Percentiles rank a stretch among this genome's conserved stretches.
Evolutionary conservation across 139 green algal species (phyloP).

Genomic region (Desmodesmus armatus): DNA sequence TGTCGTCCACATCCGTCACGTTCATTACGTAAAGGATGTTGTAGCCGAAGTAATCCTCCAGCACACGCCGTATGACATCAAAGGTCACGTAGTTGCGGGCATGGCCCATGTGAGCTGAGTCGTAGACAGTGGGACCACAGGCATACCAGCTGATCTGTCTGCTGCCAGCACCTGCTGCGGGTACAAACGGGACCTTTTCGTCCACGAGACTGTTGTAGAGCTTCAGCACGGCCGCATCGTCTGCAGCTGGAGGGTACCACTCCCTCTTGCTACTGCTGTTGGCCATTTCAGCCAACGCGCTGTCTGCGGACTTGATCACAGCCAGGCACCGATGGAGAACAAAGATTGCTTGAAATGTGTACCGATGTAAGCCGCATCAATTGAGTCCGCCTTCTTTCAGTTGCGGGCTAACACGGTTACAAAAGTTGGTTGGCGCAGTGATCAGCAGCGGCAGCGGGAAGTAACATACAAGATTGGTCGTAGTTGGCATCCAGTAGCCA

Average conservation of each 20-base stretch:
- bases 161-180: constrained; percentile 66
- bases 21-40: constrained; percentile 96
- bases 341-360: too few relatives aligned
- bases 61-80: constrained; percentile 95
- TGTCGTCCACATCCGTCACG: constrained; percentile 99
- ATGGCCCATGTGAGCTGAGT: constrained; percentile 95
- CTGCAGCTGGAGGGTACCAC: constrained; percentile 8
- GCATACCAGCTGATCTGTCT: constrained; percentile 92
- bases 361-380: too few relatives aligned
- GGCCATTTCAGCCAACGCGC: too few relatives aligned
- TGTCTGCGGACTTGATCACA: too few relatives aligned
- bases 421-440: too few relatives aligned
- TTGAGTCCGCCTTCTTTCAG: too few relatives aligned
- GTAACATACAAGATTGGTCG: too few relatives aligned
- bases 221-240: constrained; percentile 46
- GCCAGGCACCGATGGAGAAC: too few relatives aligned
- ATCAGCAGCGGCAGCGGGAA: too few relatives aligned
- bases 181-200: constrained; percentile 89
- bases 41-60: constrained; percentile 98
- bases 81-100: constrained; percentile 98
- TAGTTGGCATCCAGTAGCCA: too few relatives aligned
- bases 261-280: constrained; percentile 11
- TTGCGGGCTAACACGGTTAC: too few relatives aligned
- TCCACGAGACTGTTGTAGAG: constrained; percentile 92
- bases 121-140: constrained; percentile 98